Evolutionary conservation across 1,284 basidiomycete genomes (phyloP), one percentile per base, ranked within the genome.

Genomic region (Boletus smithii): DNA sequence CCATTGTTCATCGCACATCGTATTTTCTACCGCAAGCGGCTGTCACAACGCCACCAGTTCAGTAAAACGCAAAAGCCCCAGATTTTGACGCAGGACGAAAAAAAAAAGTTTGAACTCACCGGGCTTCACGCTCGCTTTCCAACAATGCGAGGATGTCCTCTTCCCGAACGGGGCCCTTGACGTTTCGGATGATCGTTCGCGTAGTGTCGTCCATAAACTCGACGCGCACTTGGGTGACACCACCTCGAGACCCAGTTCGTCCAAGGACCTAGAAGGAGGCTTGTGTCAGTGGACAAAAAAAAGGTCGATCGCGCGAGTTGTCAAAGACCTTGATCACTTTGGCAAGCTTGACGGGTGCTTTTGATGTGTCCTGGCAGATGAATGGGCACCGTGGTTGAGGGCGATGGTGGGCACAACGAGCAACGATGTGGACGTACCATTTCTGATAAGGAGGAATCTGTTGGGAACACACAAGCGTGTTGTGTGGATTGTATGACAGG

Each of bases 91-190:
- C n/a, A n/a, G n/a, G n/a, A n/a, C n/a, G n/a, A n/a, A n/a, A n/a
- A n/a, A n/a, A n/a, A n/a, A n/a, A n/a, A n/a, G n/a, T n/a, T n/a
- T n/a, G n/a, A n/a, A n/a, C 92, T 65, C 66, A 97, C 95, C 97
- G 93, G 68, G 97, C 97, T 80, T 99, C 97, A 78, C 97, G 93
- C 78, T 99, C 97, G 72, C 88, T 91, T 81, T 99, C 97, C 70
- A 99, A 81, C 62, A 99, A 79, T 63, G 95, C 94, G 59, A 99
- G 81, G 68, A 99, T 98, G 73, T 99, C 97, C 73, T 95, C 84
- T 73, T 93, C 89, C 61, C 92, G 81, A 59, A 98, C 95, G 57
- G 95, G 95, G 22, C 97, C 97, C 79, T 99, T 99, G 66, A 99
- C 97, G 79, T 99, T 99, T 61, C 95, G 91, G 76, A 99, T 97